A percentile compares a stretch with the other conserved stretches of the same genome.
These are phyloP conservation scores for Leonotis leonurus DNA, from an alignment of 257 asterid genomes.

Conservation along the genomic window DNA sequence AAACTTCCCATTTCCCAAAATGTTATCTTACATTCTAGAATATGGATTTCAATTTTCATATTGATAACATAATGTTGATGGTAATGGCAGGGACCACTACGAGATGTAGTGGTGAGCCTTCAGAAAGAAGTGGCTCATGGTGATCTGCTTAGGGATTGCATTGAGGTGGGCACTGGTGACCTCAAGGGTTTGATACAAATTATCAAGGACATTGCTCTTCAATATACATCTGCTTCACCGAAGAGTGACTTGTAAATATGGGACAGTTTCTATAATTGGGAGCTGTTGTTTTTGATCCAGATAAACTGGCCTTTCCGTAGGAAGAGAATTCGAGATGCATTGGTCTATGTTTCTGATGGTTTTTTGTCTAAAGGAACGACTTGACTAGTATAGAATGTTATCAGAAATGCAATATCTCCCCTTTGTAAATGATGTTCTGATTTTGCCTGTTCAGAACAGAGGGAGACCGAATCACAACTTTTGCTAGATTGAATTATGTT, in stretches of 20 bases:
- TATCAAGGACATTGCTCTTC: slow-evolving; percentile 48
- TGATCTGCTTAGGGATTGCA: slow-evolving; percentile 65
- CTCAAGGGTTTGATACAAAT: slow-evolving; percentile 46
- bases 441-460: neutral
- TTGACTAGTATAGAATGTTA: neutral
- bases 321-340: neutral
- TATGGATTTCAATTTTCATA: neutral
- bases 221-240: slow-evolving; percentile 32
- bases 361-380: neutral
- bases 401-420: neutral
- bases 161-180: slow-evolving; percentile 59
- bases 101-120: slow-evolving; percentile 42
- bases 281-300: neutral
- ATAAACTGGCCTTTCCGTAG: neutral
- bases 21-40: neutral
- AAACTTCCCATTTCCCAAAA: neutral
- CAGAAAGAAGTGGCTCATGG: slow-evolving; percentile 64
- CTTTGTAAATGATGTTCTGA: no score
- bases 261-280: neutral
- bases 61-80: slow-evolving; percentile 4
- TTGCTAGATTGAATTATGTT: neutral
- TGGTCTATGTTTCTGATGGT: neutral
- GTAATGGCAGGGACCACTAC: slow-evolving; percentile 55
- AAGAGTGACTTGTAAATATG: slow-evolving; percentile 41
- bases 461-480: neutral